Conservation (phyloP, 2,329 filamentous ascomycete species). For the Teratosphaeria epicoccoides region DNA sequence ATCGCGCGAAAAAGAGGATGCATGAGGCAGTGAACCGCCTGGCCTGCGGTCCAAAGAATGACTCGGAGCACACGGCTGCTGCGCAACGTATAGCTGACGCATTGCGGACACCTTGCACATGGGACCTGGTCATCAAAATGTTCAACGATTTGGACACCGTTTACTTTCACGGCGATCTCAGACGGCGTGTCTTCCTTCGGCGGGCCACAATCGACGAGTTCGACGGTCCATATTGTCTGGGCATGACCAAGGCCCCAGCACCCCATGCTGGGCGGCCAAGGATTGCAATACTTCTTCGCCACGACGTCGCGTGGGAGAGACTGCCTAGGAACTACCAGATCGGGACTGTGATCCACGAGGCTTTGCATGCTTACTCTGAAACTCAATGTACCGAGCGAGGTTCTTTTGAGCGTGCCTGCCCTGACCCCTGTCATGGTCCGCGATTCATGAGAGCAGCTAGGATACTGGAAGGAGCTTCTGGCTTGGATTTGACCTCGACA, state of each 20-base stretch:
- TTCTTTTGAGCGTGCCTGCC: not conserved
- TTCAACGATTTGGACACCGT: constrained; percentile 9
- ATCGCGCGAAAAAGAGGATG: not conserved
- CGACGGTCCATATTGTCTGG: not conserved
- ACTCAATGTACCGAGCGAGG: not conserved
- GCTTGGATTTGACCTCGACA: not conserved
- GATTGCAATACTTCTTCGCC: not conserved
- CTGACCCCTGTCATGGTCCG: not conserved
- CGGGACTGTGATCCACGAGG: not conserved
- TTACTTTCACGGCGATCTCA: constrained; percentile 8
- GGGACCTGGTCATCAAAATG: constrained; percentile 9
- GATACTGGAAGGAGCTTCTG: not conserved
- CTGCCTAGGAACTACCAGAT: not conserved
- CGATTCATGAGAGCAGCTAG: not conserved
- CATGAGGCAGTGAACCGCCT: not conserved
- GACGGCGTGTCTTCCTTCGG: constrained; percentile 2
- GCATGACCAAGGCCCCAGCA: not conserved
- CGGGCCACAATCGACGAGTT: constrained; percentile 1
- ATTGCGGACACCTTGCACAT: not conserved
- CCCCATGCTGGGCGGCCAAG: not conserved
- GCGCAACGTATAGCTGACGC: not conserved
- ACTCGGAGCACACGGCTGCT: not conserved
- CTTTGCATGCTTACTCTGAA: not conserved
- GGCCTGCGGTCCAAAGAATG: not conserved
- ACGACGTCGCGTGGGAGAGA: not conserved